phyloP scores from a whole-genome alignment of 495 filamentous ascomycete genomes.

The Daldinia grandis region DNA sequence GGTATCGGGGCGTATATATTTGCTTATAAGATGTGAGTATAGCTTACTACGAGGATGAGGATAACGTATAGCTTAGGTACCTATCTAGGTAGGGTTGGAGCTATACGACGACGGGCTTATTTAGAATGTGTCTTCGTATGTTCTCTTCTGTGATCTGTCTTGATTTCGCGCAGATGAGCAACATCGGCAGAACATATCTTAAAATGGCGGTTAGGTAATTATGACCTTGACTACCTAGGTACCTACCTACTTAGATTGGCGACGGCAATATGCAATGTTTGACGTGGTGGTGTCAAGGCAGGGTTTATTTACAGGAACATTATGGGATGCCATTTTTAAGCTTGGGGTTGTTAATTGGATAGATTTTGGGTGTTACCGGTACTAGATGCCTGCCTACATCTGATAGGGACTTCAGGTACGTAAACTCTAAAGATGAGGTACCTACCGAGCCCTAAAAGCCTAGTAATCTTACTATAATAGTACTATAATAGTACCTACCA shows the following conservation, averaged over 20 bases:
- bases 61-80: too few relatives aligned
- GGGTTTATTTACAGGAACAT: conserved; percentile 2
- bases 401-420: background rate
- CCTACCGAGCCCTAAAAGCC: conserved; percentile 1
- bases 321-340: conserved; percentile 9
- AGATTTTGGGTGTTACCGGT: background rate
- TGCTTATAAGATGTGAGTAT: background rate
- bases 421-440: conserved; percentile 4
- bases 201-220: conserved; percentile 9
- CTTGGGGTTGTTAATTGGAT: conserved; percentile 10
- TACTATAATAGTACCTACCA: conserved; percentile 16
- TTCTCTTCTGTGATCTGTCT: background rate
- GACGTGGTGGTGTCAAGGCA: conserved; percentile 18
- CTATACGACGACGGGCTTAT: background rate
- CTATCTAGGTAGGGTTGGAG: background rate
- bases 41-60: background rate
- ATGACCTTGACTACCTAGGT: background rate
- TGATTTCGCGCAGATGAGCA: background rate
- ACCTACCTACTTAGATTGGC: background rate
- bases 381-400: too few relatives aligned
- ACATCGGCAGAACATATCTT: background rate
- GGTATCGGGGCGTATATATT: background rate
- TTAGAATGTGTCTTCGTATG: background rate
- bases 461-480: conserved; percentile 38
- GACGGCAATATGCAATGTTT: background rate